Percentiles rank a stretch among this genome's conserved stretches.
These are phyloP conservation scores for Xanthoceras sorbifolium DNA, from an alignment of 345 rosid species.

Conservation along the genomic window DNA sequence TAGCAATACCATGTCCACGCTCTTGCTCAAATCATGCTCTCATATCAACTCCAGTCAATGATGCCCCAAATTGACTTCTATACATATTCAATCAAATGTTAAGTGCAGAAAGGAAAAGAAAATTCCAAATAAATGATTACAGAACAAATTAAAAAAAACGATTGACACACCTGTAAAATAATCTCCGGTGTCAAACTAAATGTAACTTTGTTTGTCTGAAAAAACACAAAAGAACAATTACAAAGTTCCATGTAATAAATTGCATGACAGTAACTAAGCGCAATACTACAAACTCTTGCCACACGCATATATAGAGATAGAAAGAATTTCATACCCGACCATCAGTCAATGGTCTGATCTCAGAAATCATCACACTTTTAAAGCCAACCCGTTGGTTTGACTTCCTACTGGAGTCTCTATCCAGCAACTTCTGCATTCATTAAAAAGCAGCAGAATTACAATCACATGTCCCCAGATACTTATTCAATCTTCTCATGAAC, in stretches of 20 bases:
- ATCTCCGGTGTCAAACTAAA: conserved; percentile 86
- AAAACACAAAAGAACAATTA: conserved; percentile 19
- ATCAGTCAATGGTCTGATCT: conserved; percentile 74
- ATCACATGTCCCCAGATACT: conserved; percentile 7
- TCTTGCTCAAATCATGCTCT: background rate
- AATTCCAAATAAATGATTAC: background rate
- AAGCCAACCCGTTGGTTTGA: conserved; percentile 79
- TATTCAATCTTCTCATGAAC: background rate
- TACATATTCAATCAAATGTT: background rate
- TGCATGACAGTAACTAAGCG: conserved; percentile 4
- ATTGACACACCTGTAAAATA: conserved; percentile 68
- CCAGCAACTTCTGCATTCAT: conserved; percentile 68
- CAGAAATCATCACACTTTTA: conserved; percentile 86
- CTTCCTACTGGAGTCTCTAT: conserved; percentile 59
- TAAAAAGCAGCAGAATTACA: conserved; percentile 20
- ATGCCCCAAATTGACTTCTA: conserved; percentile 2
- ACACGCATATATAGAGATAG: conserved; percentile 4
- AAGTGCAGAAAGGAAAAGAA: background rate
- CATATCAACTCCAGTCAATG: background rate
- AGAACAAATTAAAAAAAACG: background rate
- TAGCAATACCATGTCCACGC: background rate
- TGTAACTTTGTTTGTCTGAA: conserved; percentile 92
- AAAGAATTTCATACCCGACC: conserved; percentile 63
- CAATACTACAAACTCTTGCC: background rate
- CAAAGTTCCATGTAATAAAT: conserved; percentile 1